Percentiles rank a stretch among this genome's conserved stretches.
Conservation (phyloP, 805 yeast genomes). For the Candida sakaeoensis region DNA sequence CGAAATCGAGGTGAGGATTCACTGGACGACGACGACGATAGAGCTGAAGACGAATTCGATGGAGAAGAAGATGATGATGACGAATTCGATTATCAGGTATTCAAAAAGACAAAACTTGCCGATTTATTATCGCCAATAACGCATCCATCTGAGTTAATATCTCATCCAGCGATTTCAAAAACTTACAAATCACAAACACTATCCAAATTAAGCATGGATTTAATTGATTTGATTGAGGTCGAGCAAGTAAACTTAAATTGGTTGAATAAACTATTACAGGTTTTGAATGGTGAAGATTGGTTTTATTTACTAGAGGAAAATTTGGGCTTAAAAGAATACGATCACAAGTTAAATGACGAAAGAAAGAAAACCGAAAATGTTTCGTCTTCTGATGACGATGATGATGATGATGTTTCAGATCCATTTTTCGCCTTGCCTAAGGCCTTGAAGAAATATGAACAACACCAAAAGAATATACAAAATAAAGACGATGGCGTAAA, state of each 20-base stretch:
- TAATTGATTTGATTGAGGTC: slow-evolving; percentile 71
- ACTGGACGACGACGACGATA: too few species aligned
- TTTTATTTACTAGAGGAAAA: slow-evolving; percentile 58
- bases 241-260: slow-evolving; percentile 79
- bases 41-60: slow-evolving; percentile 9
- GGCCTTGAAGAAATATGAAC: slow-evolving; percentile 30
- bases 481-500: slow-evolving; percentile 43
- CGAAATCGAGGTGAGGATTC: slow-evolving; percentile 32
- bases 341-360: slow-evolving; percentile 49
- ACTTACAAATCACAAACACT: slow-evolving; percentile 58
- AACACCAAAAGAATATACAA: slow-evolving; percentile 20
- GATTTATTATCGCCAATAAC: slow-evolving; percentile 71
- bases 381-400: slow-evolving; percentile 13
- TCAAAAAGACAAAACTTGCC: slow-evolving; percentile 26
- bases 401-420: slow-evolving; percentile 17
- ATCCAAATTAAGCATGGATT: slow-evolving; percentile 58
- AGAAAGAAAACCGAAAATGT: slow-evolving; percentile 16
- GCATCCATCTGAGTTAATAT: slow-evolving; percentile 74
- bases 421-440: slow-evolving; percentile 58
- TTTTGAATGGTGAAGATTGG: slow-evolving; percentile 86
- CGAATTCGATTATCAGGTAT: slow-evolving; percentile 18
- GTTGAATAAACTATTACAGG: slow-evolving; percentile 67
- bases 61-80: slow-evolving; percentile 14
- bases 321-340: slow-evolving; percentile 64
- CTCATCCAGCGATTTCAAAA: slow-evolving; percentile 63